Evolutionary conservation across 352 stramenopile species (phyloP).

Genomic region (Phytophthora palmivora): DNA sequence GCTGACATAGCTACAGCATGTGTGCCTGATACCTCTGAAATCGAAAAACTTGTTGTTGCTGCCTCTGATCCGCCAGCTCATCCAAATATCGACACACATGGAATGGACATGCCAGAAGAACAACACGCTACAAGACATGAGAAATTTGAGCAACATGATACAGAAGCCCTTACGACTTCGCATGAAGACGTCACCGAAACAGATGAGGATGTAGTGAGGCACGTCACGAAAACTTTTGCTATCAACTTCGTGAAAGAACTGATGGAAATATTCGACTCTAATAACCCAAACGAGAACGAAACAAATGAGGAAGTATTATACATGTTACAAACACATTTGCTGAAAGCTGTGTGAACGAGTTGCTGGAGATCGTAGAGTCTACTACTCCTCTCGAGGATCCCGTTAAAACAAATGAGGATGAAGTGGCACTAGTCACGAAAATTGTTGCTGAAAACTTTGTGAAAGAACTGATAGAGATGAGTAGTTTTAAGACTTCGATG

Average conservation of each 20-base stretch:
- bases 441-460: neutral
- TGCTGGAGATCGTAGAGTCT: neutral
- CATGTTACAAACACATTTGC: too few species aligned
- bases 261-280: conserved; percentile 7
- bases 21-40: neutral
- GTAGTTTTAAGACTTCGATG: neutral
- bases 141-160: neutral
- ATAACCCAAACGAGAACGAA: neutral
- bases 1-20: neutral
- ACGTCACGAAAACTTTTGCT: conserved; percentile 16
- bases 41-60: neutral
- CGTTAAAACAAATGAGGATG: too few species aligned
- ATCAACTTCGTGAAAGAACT: conserved; percentile 25
- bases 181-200: neutral
- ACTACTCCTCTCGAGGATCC: too few species aligned
- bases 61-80: neutral
- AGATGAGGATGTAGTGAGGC: conserved; percentile 1
- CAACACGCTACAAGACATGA: neutral
- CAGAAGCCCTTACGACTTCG: neutral
- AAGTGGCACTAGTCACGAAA: too few species aligned
- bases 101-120: neutral
- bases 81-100: neutral
- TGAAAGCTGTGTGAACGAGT: neutral
- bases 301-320: too few species aligned
- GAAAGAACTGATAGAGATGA: neutral